Evolutionary conservation across 768 basidiomycete species (phyloP).

Genomic region (Auricularia auricula-judae): DNA sequence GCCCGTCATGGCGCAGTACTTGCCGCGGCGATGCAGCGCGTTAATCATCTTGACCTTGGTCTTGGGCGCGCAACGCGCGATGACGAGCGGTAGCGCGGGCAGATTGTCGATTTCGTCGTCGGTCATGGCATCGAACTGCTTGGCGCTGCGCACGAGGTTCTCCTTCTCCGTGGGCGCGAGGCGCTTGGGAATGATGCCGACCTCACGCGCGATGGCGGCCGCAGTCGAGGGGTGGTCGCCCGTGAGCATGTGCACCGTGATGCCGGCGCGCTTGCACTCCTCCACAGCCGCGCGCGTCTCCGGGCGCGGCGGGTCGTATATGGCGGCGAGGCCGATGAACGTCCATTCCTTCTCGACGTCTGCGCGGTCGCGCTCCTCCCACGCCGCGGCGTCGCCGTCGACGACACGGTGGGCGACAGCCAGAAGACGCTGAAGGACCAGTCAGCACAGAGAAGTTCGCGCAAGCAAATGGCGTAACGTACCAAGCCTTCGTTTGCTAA

Average conservation of each 20-base stretch:
- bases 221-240: constrained; percentile 52
- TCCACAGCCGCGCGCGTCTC: constrained; percentile 41
- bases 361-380: constrained; percentile 25
- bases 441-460: neutral
- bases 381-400: constrained; percentile 22
- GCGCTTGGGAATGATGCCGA: constrained; percentile 43
- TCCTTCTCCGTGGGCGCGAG: constrained; percentile 26
- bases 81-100: constrained; percentile 38
- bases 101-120: constrained; percentile 15
- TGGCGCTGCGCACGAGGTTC: constrained; percentile 13
- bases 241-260: constrained; percentile 39
- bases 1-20: constrained; percentile 53
- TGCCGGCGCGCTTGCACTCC: constrained; percentile 39
- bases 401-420: constrained; percentile 13
- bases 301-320: constrained; percentile 46
- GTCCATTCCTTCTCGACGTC: constrained; percentile 37
- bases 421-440: neutral
- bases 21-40: constrained; percentile 38
- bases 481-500: constrained; percentile 27
- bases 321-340: constrained; percentile 42
- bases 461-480: neutral
- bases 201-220: constrained; percentile 50
- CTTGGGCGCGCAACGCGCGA: constrained; percentile 52
- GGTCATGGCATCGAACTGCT: constrained; percentile 23
- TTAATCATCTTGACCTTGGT: constrained; percentile 58